These are phyloP conservation scores for Amanita pseudoporphyria DNA, from an alignment of 768 basidiomycete genomes.

Conservation along the genomic window DNA sequence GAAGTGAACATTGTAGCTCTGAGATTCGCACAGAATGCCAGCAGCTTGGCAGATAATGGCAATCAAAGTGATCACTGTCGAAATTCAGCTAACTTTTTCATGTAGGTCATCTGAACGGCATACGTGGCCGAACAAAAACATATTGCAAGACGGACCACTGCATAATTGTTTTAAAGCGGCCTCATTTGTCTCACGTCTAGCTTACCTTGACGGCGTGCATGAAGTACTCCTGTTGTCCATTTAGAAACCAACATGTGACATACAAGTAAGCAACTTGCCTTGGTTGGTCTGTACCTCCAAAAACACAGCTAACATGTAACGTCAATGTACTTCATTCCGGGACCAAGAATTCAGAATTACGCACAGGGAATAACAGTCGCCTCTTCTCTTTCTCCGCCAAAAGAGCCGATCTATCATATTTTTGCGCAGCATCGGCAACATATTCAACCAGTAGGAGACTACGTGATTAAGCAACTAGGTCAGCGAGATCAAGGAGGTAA, in stretches of 20 bases:
- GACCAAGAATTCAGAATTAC: constrained; percentile 6
- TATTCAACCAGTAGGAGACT: constrained; percentile 69
- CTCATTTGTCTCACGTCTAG: neutral
- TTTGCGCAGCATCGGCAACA: constrained; percentile 52
- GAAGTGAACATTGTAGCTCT: constrained; percentile 40
- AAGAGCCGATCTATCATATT: constrained; percentile 45
- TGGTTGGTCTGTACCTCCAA: constrained; percentile 63
- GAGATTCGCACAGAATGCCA: constrained; percentile 52
- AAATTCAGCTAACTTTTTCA: neutral
- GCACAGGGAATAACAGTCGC: constrained; percentile 46
- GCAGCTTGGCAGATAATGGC: constrained; percentile 61
- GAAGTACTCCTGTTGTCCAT: constrained; percentile 49
- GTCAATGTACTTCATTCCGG: neutral
- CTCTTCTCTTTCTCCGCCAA: constrained; percentile 64
- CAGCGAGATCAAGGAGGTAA: neutral
- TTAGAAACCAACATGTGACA: neutral
- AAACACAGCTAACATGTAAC: constrained; percentile 47
- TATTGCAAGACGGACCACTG: constrained; percentile 81
- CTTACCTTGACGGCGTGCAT: constrained; percentile 67
- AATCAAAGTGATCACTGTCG: constrained; percentile 42
- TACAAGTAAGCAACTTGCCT: constrained; percentile 24
- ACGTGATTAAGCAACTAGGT: neutral
- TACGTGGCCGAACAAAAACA: constrained; percentile 46
- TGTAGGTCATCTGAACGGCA: neutral
- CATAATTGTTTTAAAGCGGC: constrained; percentile 3